These are phyloP conservation scores for Xylariaceae sp. DNA, from an alignment of 2,329 filamentous ascomycete genomes.

Conservation along the genomic window DNA sequence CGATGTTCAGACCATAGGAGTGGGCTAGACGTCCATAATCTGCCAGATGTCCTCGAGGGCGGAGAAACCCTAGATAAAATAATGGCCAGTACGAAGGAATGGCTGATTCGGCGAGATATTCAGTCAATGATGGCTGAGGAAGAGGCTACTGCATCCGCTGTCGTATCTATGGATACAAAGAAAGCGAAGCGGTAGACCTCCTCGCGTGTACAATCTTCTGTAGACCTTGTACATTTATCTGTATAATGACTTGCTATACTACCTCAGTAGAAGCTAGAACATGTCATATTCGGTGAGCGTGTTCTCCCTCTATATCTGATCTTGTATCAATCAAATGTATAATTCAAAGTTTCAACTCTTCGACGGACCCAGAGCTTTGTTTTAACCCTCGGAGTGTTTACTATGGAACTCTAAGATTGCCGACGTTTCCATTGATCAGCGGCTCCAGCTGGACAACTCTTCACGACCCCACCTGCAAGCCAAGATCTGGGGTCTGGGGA, in stretches of 20 bases:
- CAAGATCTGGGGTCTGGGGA: constrained; percentile 18
- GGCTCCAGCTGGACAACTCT: too few relatives aligned
- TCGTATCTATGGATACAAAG: constrained; percentile 34
- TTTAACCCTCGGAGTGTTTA: too few relatives aligned
- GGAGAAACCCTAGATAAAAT: constrained; percentile 73
- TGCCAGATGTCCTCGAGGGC: constrained; percentile 81
- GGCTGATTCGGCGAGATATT: constrained; percentile 79
- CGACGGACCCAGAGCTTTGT: too few relatives aligned
- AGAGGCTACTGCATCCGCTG: constrained; percentile 54
- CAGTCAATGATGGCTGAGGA: constrained; percentile 71
- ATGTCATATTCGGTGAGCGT: too few relatives aligned
- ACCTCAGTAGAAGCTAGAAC: constrained; percentile 7
- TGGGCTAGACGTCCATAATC: constrained; percentile 78
- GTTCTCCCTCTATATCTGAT: too few relatives aligned
- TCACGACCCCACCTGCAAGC: too few relatives aligned
- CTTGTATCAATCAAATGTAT: too few relatives aligned
- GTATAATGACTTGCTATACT: not conserved
- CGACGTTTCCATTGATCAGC: too few relatives aligned
- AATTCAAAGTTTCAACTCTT: too few relatives aligned
- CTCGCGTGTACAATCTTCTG: not conserved
- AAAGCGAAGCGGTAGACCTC: constrained; percentile 29
- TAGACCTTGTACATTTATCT: constrained; percentile 8
- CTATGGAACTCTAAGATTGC: too few relatives aligned
- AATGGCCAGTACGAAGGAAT: constrained; percentile 78
- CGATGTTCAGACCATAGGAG: constrained; percentile 89